A percentile compares a stretch with the other conserved stretches of the same genome.
Evolutionary conservation across 2,329 filamentous ascomycete species (phyloP).

Genomic region (Paramyrothecium roridum): DNA sequence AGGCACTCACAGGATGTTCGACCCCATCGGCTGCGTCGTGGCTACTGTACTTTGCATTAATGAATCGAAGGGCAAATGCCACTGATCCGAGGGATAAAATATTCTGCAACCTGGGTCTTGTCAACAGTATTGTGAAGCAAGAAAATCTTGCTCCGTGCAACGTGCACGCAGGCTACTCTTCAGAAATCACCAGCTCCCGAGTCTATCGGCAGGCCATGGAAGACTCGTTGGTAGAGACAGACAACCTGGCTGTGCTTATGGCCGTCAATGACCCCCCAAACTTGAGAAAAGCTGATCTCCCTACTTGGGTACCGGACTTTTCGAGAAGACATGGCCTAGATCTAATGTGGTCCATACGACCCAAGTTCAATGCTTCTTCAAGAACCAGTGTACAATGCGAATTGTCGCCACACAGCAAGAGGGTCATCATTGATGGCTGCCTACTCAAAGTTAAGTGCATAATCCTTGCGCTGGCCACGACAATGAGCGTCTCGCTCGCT

Average conservation of each 20-base stretch:
- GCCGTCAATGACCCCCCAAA: constrained; percentile 15
- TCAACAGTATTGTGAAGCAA: constrained; percentile 6
- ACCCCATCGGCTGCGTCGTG: constrained; percentile 2
- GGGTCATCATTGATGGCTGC: not conserved
- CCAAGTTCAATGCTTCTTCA: not conserved
- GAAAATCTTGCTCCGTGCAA: constrained; percentile 1
- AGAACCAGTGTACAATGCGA: not conserved
- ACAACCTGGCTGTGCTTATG: constrained; percentile 10
- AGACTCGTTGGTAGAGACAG: constrained; percentile 6
- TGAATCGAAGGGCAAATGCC: constrained; percentile 9
- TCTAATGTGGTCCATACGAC: constrained; percentile 3
- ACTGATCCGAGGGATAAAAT: constrained; percentile 11
- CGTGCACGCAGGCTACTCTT: not conserved
- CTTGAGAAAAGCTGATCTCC: constrained; percentile 5
- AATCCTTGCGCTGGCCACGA: not conserved
- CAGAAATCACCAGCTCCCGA: not conserved
- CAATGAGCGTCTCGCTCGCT: not conserved
- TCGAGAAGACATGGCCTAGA: constrained; percentile 2
- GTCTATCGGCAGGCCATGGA: not conserved
- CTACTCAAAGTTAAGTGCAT: not conserved
- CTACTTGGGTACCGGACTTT: constrained; percentile 19
- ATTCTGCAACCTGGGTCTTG: constrained; percentile 11
- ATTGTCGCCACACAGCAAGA: not conserved
- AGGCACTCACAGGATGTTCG: not conserved
- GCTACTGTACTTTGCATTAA: constrained; percentile 9